Evolutionary conservation across 75 land plant genomes (phyloP), one percentile per base, ranked within the genome.

Genomic region (Cunninghamia lanceolata): DNA sequence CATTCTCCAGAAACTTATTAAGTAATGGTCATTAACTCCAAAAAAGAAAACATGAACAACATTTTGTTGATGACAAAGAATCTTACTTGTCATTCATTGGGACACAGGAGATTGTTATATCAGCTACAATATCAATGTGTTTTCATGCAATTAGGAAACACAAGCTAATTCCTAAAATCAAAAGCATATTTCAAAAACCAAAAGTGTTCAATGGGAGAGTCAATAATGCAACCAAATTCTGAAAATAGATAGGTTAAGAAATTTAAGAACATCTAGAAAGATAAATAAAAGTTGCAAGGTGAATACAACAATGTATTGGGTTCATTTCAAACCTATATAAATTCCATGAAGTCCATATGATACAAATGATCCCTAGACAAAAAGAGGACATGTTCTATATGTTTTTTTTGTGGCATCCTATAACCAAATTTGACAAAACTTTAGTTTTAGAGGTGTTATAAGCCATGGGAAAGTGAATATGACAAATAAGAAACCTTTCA

Each of bases 321-420:
- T n/a, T n/a, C n/a, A n/a, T n/a, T n/a, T n/a, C n/a, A n/a, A n/a
- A n/a, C n/a, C n/a, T n/a, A n/a, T n/a, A n/a, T n/a, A n/a, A n/a
- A n/a, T n/a, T n/a, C n/a, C n/a, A n/a, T n/a, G n/a, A n/a, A n/a
- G n/a, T n/a, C n/a, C n/a, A n/a, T n/a, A n/a, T n/a, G n/a, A n/a
- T n/a, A n/a, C n/a, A n/a, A n/a, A n/a, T n/a, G n/a, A n/a, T n/a
- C n/a, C n/a, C n/a, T n/a, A n/a, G n/a, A n/a, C n/a, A n/a, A n/a
- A 54, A 87, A 39, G 82, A 93, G 83, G 38, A 93, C 85, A 85
- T 93, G 81, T 84, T 93, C 95, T 21, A 92, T 88, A 50, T 88
- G 74, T n/a, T 86, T 87, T 88, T 80, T 87, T 90, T 63, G 85
- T 91, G 70, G 91, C 89, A 85, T 93, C 94, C 94, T 93, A 77